Conservation (phyloP, 805 yeast genomes). For the Candida dajiaensis region DNA sequence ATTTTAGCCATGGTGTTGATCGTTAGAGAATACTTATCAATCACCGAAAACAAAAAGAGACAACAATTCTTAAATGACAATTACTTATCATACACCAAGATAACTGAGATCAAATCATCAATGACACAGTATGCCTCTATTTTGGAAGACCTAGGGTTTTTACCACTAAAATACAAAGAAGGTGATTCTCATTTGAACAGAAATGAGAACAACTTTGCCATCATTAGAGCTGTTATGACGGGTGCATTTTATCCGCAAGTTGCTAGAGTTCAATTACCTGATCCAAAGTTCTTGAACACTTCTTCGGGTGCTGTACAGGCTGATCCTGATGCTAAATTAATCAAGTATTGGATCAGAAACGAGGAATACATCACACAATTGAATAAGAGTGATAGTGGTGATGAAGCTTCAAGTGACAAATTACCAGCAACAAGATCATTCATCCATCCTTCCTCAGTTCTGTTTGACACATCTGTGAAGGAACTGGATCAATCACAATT, state of each 20-base stretch:
- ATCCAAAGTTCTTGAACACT: conserved; percentile 64
- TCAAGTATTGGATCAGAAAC: conserved; percentile 68
- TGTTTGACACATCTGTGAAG: conserved; percentile 45
- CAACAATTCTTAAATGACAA: conserved; percentile 50
- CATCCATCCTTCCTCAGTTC: conserved; percentile 78
- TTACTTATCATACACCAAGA: conserved; percentile 52
- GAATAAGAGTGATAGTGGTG: conserved; percentile 6
- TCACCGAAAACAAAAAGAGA: conserved; percentile 22
- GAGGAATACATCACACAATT: conserved; percentile 37
- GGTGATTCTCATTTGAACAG: conserved; percentile 37
- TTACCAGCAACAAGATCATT: conserved; percentile 69
- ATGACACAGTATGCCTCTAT: conserved; percentile 62
- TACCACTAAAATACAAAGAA: conserved; percentile 46
- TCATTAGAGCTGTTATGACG: conserved; percentile 63
- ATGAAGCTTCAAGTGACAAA: conserved; percentile 17
- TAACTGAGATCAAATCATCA: conserved; percentile 69
- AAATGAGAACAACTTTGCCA: conserved; percentile 41
- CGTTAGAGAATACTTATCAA: conserved; percentile 42
- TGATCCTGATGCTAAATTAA: conserved; percentile 75
- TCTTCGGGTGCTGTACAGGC: conserved; percentile 75
- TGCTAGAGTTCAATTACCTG: conserved; percentile 77
- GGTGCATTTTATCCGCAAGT: conserved; percentile 82
- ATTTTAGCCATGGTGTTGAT: conserved; percentile 61
- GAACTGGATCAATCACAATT: conserved; percentile 22
- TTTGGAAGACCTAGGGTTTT: conserved; percentile 73